These are phyloP conservation scores for Pseudopyricularia cyperi DNA, from an alignment of 2,329 filamentous ascomycete species.

Conservation along the genomic window DNA sequence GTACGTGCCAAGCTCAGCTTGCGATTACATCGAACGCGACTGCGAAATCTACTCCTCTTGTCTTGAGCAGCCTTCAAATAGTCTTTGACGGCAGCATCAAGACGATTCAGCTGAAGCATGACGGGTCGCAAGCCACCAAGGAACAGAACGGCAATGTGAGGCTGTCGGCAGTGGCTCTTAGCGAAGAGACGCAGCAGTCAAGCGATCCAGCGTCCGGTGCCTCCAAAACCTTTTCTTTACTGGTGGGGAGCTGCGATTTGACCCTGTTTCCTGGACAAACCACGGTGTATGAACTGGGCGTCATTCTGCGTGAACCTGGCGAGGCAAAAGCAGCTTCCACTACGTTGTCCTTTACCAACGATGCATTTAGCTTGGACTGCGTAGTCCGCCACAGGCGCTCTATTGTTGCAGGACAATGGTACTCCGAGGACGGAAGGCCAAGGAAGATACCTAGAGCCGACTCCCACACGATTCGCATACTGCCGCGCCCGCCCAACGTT, in stretches of 20 bases:
- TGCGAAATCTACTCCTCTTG: conserved; percentile 34
- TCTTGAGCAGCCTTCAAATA: conserved; percentile 36
- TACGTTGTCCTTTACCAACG: conserved; percentile 47
- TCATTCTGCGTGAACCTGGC: conserved; percentile 72
- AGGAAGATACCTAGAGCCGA: conserved; percentile 35
- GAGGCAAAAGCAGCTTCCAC: conserved; percentile 54
- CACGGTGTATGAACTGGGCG: conserved; percentile 56
- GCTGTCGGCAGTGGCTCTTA: conserved; percentile 10
- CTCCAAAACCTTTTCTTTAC: background rate
- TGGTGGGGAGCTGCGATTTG: conserved; percentile 44
- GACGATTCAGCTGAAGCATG: conserved; percentile 37
- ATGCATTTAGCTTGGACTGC: conserved; percentile 55
- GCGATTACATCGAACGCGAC: conserved; percentile 43
- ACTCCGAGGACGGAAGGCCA: conserved; percentile 32
- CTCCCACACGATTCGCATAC: conserved; percentile 51
- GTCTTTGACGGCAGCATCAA: conserved; percentile 46
- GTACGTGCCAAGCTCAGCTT: conserved; percentile 44
- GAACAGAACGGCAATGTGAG: conserved; percentile 3
- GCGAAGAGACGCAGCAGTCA: conserved; percentile 10
- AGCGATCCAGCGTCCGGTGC: conserved; percentile 4
- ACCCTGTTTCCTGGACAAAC: conserved; percentile 53
- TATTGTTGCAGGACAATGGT: conserved; percentile 25
- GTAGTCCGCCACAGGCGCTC: conserved; percentile 38
- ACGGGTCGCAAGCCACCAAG: conserved; percentile 9
- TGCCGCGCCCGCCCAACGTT: conserved; percentile 87